Base-by-base conservation (phyloP, 805 yeast species). In the Nakazawaea pomicola region DNA sequence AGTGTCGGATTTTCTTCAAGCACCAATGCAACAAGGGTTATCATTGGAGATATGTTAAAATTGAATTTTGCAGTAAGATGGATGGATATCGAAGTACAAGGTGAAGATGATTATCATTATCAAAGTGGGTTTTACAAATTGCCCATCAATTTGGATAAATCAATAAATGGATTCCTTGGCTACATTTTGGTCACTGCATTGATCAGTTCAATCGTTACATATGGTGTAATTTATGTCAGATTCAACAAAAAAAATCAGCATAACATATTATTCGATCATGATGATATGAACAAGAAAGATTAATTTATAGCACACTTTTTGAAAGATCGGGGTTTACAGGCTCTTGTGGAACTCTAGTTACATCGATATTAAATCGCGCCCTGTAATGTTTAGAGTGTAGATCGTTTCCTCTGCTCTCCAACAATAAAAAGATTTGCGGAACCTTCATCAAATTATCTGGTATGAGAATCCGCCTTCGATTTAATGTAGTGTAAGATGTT, bases 31-130 rank as follows among this genome's bases (percentile, higher is more conserved):
- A 70, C 81, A 2, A 67, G 83, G 45, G 68, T 72, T 29, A 78
- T 79, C 15, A 83, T 83, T 55, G 90, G 89, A 15, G 84, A 80
- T 50, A 57, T 62, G 20, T 61, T 83, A 41, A 70, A 82, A 8
- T 55, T 83, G 24, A 68, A 66, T 38, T 68, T 83, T 46, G 76
- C 80, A 20, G 71, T 76, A 15, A 65, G 75, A 43, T 83, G 91
- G 91, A 40, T 54, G 4, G 46, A 43, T 28, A 23, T 38, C 12
- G 24, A 37, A 7, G 27, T 29, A 1, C 18, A 43, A 17, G 36
- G 23, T 8, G 5, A 40, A 3, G 36, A 39, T 4, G 35, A 24
- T 11, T 11, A 46, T 10, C 36, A 47, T 30, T 36, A 33, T 21
- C 18, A 14, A 2, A 15, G 25, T n/a, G 45, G 45, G 2, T 42